Percentiles rank a stretch among this genome's conserved stretches.
Evolutionary conservation across 2,329 filamentous ascomycete species (phyloP).

Genomic region (Clarireedia monteithiana): DNA sequence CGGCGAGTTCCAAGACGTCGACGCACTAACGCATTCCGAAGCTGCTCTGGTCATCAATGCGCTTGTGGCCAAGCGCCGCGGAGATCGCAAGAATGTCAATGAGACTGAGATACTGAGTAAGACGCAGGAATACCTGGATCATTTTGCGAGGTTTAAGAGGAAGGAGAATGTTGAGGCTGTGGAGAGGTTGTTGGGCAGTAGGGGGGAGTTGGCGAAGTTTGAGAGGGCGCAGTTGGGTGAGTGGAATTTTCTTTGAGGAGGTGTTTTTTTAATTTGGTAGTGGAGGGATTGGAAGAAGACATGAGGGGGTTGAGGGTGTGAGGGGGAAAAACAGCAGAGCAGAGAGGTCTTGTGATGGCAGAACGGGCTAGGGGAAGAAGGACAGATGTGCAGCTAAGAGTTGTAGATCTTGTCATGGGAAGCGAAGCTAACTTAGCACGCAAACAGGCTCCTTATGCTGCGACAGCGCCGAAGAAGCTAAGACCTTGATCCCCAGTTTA

Average conservation of each 20-base stretch:
- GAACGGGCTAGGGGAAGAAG: too few relatives aligned
- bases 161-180: conserved; percentile 94
- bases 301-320: background rate
- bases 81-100: conserved; percentile 73
- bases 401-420: background rate
- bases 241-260: conserved; percentile 21
- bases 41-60: conserved; percentile 88
- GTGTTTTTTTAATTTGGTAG: background rate
- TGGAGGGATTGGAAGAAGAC: background rate
- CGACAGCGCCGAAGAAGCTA: conserved; percentile 89
- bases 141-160: conserved; percentile 92
- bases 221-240: conserved; percentile 86
- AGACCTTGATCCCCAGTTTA: conserved; percentile 86
- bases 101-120: conserved; percentile 81
- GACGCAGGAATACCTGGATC: conserved; percentile 86
- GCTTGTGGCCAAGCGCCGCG: conserved; percentile 71
- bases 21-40: conserved; percentile 87
- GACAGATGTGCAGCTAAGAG: too few relatives aligned
- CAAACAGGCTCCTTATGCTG: conserved; percentile 77
- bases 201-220: conserved; percentile 78
- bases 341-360: too few relatives aligned
- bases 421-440: background rate
- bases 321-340: background rate
- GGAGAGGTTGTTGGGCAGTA: conserved; percentile 73
- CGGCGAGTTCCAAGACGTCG: conserved; percentile 88